phyloP scores from a whole-genome alignment of 2,329 filamentous ascomycete species.

The Ophiosphaerella herpotricha region DNA sequence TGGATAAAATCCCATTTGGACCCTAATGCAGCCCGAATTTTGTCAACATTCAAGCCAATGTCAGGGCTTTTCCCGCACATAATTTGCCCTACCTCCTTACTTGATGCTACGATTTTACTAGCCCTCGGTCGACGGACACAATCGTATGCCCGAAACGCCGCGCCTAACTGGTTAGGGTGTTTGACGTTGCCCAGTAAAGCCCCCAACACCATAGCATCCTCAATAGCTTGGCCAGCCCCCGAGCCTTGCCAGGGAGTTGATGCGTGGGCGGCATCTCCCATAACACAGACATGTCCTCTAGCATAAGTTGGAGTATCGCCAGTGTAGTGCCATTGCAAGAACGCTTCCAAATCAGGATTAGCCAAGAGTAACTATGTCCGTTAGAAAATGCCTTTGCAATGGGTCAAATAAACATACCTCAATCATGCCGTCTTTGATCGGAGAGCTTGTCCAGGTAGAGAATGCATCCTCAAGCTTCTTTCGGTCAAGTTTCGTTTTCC shows the following conservation, averaged over 20 bases:
- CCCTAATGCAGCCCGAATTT: too few relatives aligned
- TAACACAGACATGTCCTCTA: constrained; percentile 43
- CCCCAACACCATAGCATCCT: constrained; percentile 54
- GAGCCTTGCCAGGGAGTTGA: constrained; percentile 56
- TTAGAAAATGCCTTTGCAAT: too few relatives aligned
- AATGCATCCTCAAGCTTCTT: too few relatives aligned
- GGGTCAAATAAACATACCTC: too few relatives aligned
- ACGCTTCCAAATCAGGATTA: constrained; percentile 3
- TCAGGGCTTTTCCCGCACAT: constrained; percentile 9
- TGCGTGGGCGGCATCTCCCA: constrained; percentile 61
- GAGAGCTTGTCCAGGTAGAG: too few relatives aligned
- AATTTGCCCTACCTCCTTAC: constrained; percentile 6
- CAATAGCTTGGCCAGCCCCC: constrained; percentile 58
- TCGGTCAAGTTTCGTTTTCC: not conserved
- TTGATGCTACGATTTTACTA: constrained; percentile 10
- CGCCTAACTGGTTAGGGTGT: constrained; percentile 4
- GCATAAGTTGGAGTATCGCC: constrained; percentile 11
- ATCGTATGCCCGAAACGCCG: constrained; percentile 43
- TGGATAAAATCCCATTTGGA: too few relatives aligned
- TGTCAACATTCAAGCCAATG: constrained; percentile 2
- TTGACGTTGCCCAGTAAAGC: constrained; percentile 28
- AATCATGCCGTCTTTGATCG: too few relatives aligned
- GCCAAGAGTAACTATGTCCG: constrained; percentile 1
- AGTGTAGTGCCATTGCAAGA: constrained; percentile 8
- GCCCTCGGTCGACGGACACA: constrained; percentile 9